Conservation (phyloP, 73 alveolate genomes). For the Paramecium pentaurelia region DNA sequence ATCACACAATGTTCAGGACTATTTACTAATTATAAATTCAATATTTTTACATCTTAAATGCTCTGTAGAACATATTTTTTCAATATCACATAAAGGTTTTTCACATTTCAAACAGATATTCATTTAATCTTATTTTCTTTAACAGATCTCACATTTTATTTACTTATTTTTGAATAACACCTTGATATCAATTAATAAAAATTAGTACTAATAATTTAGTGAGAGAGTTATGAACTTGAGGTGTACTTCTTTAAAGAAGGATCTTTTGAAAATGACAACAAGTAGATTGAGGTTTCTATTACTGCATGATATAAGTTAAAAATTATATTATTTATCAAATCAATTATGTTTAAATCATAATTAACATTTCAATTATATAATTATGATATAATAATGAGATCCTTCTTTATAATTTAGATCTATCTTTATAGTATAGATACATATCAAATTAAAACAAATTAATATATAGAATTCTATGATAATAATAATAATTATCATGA, state of each 20-base stretch:
- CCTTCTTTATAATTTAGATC: neutral
- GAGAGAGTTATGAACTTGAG: neutral
- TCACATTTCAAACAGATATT: neutral
- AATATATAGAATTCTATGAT: neutral
- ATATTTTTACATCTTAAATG: neutral
- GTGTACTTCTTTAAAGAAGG: conserved; percentile 7
- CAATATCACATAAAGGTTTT: neutral
- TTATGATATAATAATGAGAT: neutral
- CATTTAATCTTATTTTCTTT: neutral
- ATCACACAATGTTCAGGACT: neutral
- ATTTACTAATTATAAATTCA: neutral
- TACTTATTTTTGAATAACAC: neutral
- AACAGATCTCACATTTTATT: neutral
- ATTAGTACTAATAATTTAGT: neutral
- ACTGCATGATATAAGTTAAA: neutral
- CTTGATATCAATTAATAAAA: neutral
- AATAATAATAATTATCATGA: neutral
- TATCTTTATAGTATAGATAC: too few relatives aligned
- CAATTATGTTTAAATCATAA: neutral
- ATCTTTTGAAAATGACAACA: neutral
- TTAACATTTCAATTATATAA: neutral
- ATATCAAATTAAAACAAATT: too few relatives aligned
- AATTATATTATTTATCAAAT: neutral
- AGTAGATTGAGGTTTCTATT: neutral
- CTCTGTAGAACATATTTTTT: neutral